Conservation (phyloP, 352 stramenopile species). For the Pilasporangium apinafurcum region DNA sequence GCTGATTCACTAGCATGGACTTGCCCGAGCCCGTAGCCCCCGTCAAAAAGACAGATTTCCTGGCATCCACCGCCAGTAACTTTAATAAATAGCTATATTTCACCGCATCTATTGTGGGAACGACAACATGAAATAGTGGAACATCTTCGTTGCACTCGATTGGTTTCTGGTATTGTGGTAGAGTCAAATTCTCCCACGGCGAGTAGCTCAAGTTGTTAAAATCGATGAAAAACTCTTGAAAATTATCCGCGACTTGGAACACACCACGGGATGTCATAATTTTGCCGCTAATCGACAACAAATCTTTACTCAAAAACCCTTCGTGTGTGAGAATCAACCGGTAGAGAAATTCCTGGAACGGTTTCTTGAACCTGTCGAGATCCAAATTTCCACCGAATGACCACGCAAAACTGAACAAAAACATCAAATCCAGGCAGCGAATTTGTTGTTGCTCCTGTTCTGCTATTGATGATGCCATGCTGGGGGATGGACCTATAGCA, state of each 20-base stretch:
- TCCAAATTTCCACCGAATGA: constrained; percentile 61
- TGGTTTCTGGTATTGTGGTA: constrained; percentile 1
- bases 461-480: constrained; percentile 7
- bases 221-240: constrained; percentile 68
- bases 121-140: constrained; percentile 47
- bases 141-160: constrained; percentile 12
- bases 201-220: constrained; percentile 58
- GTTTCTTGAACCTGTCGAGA: constrained; percentile 17
- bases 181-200: constrained; percentile 32
- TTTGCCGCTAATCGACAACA: constrained; percentile 46
- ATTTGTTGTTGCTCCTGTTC: constrained; percentile 36
- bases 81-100: constrained; percentile 58
- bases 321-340: constrained; percentile 35
- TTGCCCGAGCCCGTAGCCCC: constrained; percentile 87
- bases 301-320: constrained; percentile 33
- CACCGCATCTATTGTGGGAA: constrained; percentile 57
- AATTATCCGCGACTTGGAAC: constrained; percentile 39
- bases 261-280: constrained; percentile 30
- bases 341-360: constrained; percentile 56
- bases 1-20: constrained; percentile 72
- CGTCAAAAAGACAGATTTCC: constrained; percentile 80
- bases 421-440: constrained; percentile 53
- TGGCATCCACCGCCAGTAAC: constrained; percentile 47
- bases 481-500: no score
- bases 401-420: constrained; percentile 72